Base-by-base conservation (phyloP, 345 rosid species). In the Pelargonium nanum region DNA sequence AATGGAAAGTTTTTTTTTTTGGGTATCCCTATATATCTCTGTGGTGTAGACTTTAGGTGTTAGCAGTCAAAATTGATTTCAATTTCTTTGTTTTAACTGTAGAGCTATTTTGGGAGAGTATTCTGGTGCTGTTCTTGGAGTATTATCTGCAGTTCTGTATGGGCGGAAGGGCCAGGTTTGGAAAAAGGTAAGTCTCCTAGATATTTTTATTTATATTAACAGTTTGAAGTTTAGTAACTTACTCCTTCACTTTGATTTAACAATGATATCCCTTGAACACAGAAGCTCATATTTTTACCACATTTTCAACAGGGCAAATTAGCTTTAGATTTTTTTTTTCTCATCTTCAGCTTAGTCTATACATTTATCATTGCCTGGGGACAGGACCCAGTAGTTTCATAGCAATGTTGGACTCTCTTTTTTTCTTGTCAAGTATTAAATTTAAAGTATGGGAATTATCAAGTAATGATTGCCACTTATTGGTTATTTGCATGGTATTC, bases 71-170 rank as follows among this genome's bases (percentile, higher is more conserved):
- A 32, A 48, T 21, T 34, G 16, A 4, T n/a, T 40, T 24, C 53
- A 30, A 20, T n/a, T 60, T 57, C 26, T 53, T 72, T 55, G 52
- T 70, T 71, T 59, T 44, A 61, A 45, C 51, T 62, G 53, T 61
- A 93, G 99, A 72, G 85, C 90, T 72, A 80, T 93, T 74, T 70
- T 93, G 82, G 85, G 86, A 24, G 99, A 93, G 82, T 93, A 93
- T 78, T 89, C 99, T 63, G 99, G 99, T 61, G 97, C 99, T 67
- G 81, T 84, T 65, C 99, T 93, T 72, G 99, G 97, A 68, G 97
- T 89, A 48, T 78, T 93, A 62, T 93, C 99, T 68, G 99, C 91
- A 13, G 85, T 81, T 55, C 72, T 93, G 32, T 89, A 85, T 81
- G 92, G 99, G 53, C 82, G 82, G 61, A 80, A 72, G 70, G 85